phyloP scores from a whole-genome alignment of 805 yeast genomes.

The Cyberlindnera sargentensis region DNA sequence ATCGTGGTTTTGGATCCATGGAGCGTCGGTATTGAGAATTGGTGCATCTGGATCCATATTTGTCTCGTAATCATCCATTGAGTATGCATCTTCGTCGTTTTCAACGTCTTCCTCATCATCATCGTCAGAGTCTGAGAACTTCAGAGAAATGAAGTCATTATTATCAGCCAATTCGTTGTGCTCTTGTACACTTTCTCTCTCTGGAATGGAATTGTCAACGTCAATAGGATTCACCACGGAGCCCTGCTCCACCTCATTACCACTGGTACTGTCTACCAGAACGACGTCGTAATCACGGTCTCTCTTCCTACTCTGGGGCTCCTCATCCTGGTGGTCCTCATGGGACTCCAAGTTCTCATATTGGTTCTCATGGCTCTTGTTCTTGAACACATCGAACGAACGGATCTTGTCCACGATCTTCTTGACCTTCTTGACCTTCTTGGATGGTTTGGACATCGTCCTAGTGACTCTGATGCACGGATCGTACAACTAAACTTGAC shows the following conservation, averaged over 20 bases:
- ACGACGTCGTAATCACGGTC: constrained; percentile 2
- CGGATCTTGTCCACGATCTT: constrained; percentile 11
- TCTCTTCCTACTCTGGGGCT: constrained; percentile 3
- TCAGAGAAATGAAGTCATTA: constrained; percentile 36
- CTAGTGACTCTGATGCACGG: neutral
- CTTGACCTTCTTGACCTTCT: constrained; percentile 7
- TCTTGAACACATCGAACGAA: constrained; percentile 18
- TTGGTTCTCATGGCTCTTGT: constrained; percentile 20
- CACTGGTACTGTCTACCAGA: constrained; percentile 3
- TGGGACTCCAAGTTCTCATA: constrained; percentile 9
- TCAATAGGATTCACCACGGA: neutral
- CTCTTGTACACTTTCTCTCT: neutral
- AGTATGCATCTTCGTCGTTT: constrained; percentile 22
- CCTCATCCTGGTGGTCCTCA: neutral
- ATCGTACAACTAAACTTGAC: too few species aligned
- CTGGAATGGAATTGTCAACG: neutral
- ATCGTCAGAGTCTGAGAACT: constrained; percentile 24
- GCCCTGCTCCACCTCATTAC: constrained; percentile 2
- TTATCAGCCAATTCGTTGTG: constrained; percentile 29
- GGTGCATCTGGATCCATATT: constrained; percentile 6
- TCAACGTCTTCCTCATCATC: constrained; percentile 13
- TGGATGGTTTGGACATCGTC: constrained; percentile 4
- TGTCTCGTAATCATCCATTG: constrained; percentile 22
- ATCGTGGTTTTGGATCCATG: constrained; percentile 77
- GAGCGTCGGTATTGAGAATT: constrained; percentile 31